These are phyloP conservation scores for Plectosphaerella cucumerina DNA, from an alignment of 2,329 filamentous ascomycete species.

Conservation along the genomic window DNA sequence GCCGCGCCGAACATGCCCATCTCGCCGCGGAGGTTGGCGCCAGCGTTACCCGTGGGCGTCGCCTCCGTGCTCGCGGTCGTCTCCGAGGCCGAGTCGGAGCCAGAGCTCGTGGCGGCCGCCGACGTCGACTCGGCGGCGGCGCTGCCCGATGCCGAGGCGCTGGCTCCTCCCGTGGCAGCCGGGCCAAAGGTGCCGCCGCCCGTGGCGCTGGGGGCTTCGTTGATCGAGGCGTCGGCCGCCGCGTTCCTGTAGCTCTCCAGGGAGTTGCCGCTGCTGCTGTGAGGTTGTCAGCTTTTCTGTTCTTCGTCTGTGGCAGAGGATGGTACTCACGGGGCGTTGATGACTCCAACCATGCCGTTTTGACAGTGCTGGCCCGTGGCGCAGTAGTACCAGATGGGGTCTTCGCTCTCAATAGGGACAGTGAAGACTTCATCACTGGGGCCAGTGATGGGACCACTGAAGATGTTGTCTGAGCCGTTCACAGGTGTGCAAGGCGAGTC, in stretches of 20 bases:
- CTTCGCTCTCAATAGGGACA: constrained; percentile 31
- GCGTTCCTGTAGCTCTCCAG: constrained; percentile 5
- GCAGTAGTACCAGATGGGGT: constrained; percentile 63
- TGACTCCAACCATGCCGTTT: constrained; percentile 53
- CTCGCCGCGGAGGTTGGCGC: not conserved
- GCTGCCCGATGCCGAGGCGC: not conserved
- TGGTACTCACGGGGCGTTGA: constrained; percentile 9
- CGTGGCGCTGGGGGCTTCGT: constrained; percentile 9
- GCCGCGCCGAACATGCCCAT: not conserved
- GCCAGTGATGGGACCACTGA: constrained; percentile 36
- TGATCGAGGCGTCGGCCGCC: constrained; percentile 4
- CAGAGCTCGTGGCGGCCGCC: not conserved
- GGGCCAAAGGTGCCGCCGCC: constrained; percentile 9
- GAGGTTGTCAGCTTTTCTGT: not conserved
- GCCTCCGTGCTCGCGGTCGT: no score
- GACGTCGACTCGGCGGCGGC: not conserved
- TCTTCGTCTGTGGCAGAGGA: no score
- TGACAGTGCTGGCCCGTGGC: constrained; percentile 57
- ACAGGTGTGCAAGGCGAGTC: constrained; percentile 55
- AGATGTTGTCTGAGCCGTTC: constrained; percentile 39
- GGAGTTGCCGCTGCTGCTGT: constrained; percentile 1
- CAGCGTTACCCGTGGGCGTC: not conserved
- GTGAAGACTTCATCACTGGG: constrained; percentile 14
- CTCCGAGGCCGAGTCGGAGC: no score
- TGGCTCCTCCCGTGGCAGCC: constrained; percentile 1